Conservation (phyloP, 1,284 basidiomycete genomes). For the Sporisorium exsertum region DNA sequence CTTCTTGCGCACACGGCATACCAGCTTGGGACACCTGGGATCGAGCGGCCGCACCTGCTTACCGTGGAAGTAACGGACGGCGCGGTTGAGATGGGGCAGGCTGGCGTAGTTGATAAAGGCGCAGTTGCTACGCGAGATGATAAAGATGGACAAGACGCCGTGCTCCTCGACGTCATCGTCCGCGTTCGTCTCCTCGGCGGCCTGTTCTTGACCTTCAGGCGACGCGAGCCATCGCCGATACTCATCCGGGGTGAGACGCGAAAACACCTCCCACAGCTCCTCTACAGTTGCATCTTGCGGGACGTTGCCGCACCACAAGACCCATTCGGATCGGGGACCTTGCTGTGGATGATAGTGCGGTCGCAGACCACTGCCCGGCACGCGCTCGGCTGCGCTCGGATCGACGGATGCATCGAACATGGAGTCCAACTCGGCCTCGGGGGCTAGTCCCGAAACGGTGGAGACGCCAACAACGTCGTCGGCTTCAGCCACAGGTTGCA, state of each 20-base stretch:
- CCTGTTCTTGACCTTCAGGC: slow-evolving; percentile 17
- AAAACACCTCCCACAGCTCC: slow-evolving; percentile 88
- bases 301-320: slow-evolving; percentile 95
- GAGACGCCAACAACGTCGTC: too few species aligned
- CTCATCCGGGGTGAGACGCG: slow-evolving; percentile 43
- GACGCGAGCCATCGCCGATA: slow-evolving; percentile 24
- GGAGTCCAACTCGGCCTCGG: slow-evolving; percentile 7
- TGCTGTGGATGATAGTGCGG: slow-evolving; percentile 53
- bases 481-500: not conserved
- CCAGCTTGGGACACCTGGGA: slow-evolving; percentile 79
- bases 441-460: not conserved
- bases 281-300: slow-evolving; percentile 84
- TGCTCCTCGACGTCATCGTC: slow-evolving; percentile 57
- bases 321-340: slow-evolving; percentile 83
- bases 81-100: slow-evolving; percentile 76
- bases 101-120: slow-evolving; percentile 89
- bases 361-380: slow-evolving; percentile 40
- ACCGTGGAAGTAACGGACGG: slow-evolving; percentile 81
- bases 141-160: slow-evolving; percentile 87
- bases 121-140: slow-evolving; percentile 91
- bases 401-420: slow-evolving; percentile 14
- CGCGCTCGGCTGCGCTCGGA: slow-evolving; percentile 19
- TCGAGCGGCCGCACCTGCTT: slow-evolving; percentile 77
- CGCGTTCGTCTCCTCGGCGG: not conserved
- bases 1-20: slow-evolving; percentile 84